Percentiles rank a stretch among this genome's conserved stretches.
phyloP scores from a whole-genome alignment of 768 basidiomycete genomes.

The Termitomyces sp. region DNA sequence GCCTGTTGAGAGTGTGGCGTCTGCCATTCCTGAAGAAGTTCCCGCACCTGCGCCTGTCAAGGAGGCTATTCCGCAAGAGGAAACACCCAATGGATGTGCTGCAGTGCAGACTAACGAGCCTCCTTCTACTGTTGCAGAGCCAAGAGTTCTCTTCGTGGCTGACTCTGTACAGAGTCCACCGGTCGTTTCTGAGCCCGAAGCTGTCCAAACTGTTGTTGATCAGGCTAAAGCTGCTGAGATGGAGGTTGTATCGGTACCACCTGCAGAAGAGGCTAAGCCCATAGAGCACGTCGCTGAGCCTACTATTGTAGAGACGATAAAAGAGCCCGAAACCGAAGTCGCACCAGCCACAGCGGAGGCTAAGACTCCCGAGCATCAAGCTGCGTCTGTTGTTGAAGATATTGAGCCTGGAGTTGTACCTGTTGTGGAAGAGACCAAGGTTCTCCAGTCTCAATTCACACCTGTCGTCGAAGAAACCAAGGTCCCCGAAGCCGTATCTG shows the following conservation, averaged over 20 bases:
- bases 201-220: not conserved
- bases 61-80: not conserved
- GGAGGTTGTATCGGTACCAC: not conserved
- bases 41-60: not conserved
- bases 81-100: not conserved
- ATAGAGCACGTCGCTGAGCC: not conserved
- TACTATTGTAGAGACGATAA: not conserved
- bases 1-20: not conserved
- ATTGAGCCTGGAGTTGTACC: not conserved
- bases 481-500: not conserved
- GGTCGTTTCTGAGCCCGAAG: constrained; percentile 2
- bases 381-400: not conserved
- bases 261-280: constrained; percentile 5
- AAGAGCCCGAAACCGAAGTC: not conserved
- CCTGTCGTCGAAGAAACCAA: not conserved
- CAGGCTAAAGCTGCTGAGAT: not conserved
- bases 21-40: not conserved
- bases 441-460: not conserved
- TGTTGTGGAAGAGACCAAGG: not conserved
- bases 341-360: not conserved
- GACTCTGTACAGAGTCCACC: not conserved
- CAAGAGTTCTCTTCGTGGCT: not conserved
- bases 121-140: not conserved
- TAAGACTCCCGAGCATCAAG: not conserved
- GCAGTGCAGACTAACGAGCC: not conserved